Base-by-base conservation (phyloP, 805 yeast species). In the Maudiozyma pseudohumilis region DNA sequence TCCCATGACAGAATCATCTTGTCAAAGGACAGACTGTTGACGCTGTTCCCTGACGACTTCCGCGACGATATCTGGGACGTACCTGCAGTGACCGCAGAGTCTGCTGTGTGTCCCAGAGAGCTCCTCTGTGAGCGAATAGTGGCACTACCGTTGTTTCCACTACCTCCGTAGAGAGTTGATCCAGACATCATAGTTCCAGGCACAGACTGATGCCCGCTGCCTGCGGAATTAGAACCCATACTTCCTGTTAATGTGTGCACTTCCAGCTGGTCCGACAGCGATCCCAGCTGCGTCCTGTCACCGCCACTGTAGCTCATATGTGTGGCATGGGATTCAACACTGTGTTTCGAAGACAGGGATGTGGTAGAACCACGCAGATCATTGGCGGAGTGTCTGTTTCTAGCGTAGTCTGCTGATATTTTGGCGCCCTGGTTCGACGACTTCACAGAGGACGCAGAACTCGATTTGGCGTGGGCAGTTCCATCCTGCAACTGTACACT, bases 1-100 rank as follows among this genome's bases (percentile, higher is more conserved):
- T 68, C 65, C 78, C 78, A 74, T 2, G 67, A 59, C 10, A 64
- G 38, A 17, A 60, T 48, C 24, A 60, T 38, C 36, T 52, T 53
- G 27, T 53, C 59, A 24, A 47, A 45, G 4, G 58, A 48, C 19
- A 49, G 34, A 12, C 49, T 48, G 20, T 48, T 50, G 8, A 41
- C 31, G 31, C 52, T 52, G 10, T 48, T 47, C n/a, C 47, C 49
- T 2, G 60, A 53, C 5, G 55, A 48, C 22, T 53, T 52, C 33
- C 55, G 48, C 6, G 53, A 46, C 12, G 23, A 29, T 9, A 10
- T 10, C 6, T 29, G 22, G 3, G 31, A n/a, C n/a, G n/a, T n/a
- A n/a, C n/a, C n/a, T n/a, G n/a, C n/a, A n/a, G n/a, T n/a, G n/a
- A n/a, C 24, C 10, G 32, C 11, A 18, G 15, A 29, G 3, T 29